phyloP scores from a whole-genome alignment of 495 filamentous ascomycete genomes.

The Annulohypoxylon nitens region DNA sequence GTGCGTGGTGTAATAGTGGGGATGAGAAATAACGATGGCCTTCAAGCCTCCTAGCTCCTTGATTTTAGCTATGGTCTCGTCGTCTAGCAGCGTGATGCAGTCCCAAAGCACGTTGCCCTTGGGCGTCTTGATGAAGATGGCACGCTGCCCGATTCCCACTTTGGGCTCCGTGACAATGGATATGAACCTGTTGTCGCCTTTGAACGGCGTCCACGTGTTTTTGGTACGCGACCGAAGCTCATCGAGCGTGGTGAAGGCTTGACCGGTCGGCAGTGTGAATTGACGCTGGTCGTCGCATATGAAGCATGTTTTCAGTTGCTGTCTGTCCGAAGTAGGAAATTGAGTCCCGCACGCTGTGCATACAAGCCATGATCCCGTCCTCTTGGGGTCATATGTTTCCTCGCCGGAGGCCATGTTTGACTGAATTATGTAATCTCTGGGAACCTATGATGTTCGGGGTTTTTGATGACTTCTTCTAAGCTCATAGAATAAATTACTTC shows the following conservation, averaged over 20 bases:
- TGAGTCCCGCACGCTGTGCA: constrained; percentile 80
- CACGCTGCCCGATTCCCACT: constrained; percentile 79
- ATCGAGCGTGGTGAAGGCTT: constrained; percentile 70
- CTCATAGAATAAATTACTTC: not conserved
- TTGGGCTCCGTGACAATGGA: constrained; percentile 71
- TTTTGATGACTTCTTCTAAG: not conserved
- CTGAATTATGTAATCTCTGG: not conserved
- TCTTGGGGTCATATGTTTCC: constrained; percentile 36
- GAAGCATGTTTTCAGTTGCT: constrained; percentile 68
- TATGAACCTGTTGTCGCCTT: constrained; percentile 55
- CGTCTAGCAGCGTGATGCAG: constrained; percentile 73
- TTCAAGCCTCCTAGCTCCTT: constrained; percentile 68
- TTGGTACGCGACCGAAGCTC: constrained; percentile 52
- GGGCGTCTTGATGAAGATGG: constrained; percentile 71
- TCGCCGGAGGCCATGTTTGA: constrained; percentile 35
- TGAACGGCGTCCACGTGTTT: constrained; percentile 59
- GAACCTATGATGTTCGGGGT: not conserved
- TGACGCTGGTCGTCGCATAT: constrained; percentile 85
- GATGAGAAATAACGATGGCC: constrained; percentile 84
- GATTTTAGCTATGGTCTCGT: constrained; percentile 66
- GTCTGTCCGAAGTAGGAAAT: constrained; percentile 63
- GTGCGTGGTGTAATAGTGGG: constrained; percentile 82
- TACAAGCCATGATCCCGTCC: constrained; percentile 65
- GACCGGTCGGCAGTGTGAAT: constrained; percentile 72
- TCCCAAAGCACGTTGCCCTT: constrained; percentile 81